Base-by-base conservation (phyloP, 2,329 filamentous ascomycete genomes). In the Capronia epimyces region DNA sequence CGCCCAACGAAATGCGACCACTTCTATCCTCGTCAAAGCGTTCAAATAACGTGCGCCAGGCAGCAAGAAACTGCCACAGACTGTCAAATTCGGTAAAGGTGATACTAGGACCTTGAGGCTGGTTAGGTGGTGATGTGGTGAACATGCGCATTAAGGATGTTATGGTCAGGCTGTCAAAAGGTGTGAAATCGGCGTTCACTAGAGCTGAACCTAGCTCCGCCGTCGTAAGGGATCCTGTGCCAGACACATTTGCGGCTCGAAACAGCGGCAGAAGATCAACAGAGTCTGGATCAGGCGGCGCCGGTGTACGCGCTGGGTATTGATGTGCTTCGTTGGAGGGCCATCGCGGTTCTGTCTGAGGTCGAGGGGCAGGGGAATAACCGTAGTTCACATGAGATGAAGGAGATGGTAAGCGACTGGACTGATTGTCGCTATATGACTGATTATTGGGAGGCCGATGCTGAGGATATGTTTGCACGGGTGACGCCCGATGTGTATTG, bases 81-180 rank as follows among this genome's bases (percentile, higher is more conserved):
- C 89, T 91, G 66, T 90, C 94, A 69, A 98, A 98, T 70, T 97
- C 93, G 59, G 93, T 84, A 68, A 95, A 97, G 55, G 86, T 89
- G 67, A 98, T 94, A 52, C 86, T 87, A 72, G 97, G 91, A 5
- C 58, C 58, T 25, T 56, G 50, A n/a, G 53, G 52, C 40, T 57
- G 52, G 32, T 48, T 46, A 22, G 54, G 53, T 16, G 58, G 53
- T 7, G 59, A 56, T 21, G 48, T 58, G 25, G 56, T 55, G 71
- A 98, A 98, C 93, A 98, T 97, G 66, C 90, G 86, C 61, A 98
- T 96, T 90, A 98, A 96, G 88, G 97, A 95, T 65, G 86, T 86
- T 59, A 97, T 90, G 1, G 93, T 98, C 63, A 95, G 87, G 3
- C 83, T 79, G 69, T 98, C 90, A 68, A 98, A 98, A 3, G 89